A percentile compares a stretch with the other conserved stretches of the same genome.
Conservation (phyloP, 1,284 basidiomycete genomes). For the Boletus calvinii region DNA sequence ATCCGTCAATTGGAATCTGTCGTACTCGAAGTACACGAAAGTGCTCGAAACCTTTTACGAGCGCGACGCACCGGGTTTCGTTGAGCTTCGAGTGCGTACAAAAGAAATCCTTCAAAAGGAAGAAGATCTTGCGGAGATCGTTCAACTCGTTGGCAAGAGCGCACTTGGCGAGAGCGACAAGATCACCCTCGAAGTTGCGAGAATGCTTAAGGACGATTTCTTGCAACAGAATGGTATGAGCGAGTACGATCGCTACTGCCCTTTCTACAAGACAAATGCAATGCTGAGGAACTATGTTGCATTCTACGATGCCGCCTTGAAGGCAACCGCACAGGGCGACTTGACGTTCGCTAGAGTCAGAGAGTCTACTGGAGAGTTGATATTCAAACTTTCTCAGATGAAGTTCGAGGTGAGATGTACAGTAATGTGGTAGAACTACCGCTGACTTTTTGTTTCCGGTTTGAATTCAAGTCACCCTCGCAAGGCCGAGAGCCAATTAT, state of each 20-base stretch:
- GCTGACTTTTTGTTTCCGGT: conserved; percentile 25
- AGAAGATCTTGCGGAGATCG: conserved; percentile 97
- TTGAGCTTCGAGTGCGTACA: conserved; percentile 86
- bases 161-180: conserved; percentile 98
- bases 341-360: conserved; percentile 93
- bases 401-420: conserved; percentile 82
- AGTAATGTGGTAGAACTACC: conserved; percentile 1
- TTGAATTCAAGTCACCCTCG: conserved; percentile 64
- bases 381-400: conserved; percentile 97
- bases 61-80: conserved; percentile 86
- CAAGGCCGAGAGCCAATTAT: conserved; percentile 82
- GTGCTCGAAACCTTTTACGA: conserved; percentile 95
- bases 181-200: conserved; percentile 96
- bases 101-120: conserved; percentile 99
- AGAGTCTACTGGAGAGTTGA: conserved; percentile 83
- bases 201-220: conserved; percentile 98
- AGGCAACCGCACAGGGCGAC: conserved; percentile 82
- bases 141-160: conserved; percentile 98
- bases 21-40: conserved; percentile 98
- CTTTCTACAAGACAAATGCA: conserved; percentile 96
- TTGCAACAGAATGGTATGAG: conserved; percentile 99
- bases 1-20: conserved; percentile 98
- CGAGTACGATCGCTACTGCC: conserved; percentile 96
- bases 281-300: conserved; percentile 96
- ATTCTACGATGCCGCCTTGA: conserved; percentile 90